Evolutionary conservation across 1,284 basidiomycete genomes (phyloP), one percentile per base, ranked within the genome.

Genomic region (Malassezia yamatoensis): DNA sequence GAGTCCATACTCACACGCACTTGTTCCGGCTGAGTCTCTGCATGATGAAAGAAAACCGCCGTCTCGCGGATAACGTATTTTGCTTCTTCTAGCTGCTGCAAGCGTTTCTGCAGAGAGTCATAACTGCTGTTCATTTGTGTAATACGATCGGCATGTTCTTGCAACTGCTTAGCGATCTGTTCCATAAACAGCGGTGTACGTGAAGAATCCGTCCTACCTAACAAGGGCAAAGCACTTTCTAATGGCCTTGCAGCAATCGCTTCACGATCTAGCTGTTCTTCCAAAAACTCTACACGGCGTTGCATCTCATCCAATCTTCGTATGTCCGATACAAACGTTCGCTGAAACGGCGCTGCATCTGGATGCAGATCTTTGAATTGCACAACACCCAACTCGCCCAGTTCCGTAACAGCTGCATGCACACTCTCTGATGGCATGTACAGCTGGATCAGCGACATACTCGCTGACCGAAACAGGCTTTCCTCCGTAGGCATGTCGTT

Each of bases 321-420:
- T 64, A 98, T 90, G 75, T 96, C 91, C 43, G 86, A 86, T 58
- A 96, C 90, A 75, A 93, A 99, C 6, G 93, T 90, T 62, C 94
- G 88, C 81, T 99, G 94, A 80, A 98, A 99, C 20, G 93, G 87
- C 75, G 93, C 96, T 63, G 96, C 84, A 58, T 84, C 83, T 15
- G 91, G 88, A 77, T 98, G 96, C 70, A 96, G 80, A 78, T 99
- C 93, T 80, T 93, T 96, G 79, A 98, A 96, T 77, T 98, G 90
- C 34, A 98, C 86, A 76, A 93, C 83, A 53, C 91, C 90, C 49
- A 96, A 83, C 77, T 96, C 89, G 63, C 89, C 93, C 16, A 99
- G 84, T 76, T 94, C 90, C 60, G 87, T 84, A 59, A 96, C 88
- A 48, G 93, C 88, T 72, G 94, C 88, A 77, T 98, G 94, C 21